phyloP scores from a whole-genome alignment of 495 filamentous ascomycete species.

The Poronia punctata region DNA sequence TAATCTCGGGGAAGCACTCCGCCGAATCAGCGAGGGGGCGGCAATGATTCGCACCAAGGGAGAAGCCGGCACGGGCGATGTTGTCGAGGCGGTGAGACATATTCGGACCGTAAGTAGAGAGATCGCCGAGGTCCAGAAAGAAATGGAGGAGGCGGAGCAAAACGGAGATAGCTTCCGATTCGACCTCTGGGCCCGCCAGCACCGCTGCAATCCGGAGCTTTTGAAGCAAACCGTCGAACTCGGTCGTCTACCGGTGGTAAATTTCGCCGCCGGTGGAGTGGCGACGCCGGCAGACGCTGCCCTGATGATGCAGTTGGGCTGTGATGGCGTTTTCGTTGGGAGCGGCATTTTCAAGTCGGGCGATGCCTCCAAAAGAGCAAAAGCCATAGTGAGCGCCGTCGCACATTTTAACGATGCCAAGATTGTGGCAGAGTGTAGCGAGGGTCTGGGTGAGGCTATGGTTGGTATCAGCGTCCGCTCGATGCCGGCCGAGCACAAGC shows the following conservation, averaged over 20 bases:
- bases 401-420: constrained; percentile 84
- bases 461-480: constrained; percentile 78
- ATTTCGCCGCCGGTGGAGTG: constrained; percentile 96
- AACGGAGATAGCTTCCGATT: constrained; percentile 56
- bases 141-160: constrained; percentile 46
- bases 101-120: constrained; percentile 84
- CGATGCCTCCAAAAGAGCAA: constrained; percentile 76
- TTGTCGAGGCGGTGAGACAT: constrained; percentile 94
- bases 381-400: constrained; percentile 90
- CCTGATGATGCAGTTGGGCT: constrained; percentile 98
- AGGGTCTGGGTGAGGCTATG: constrained; percentile 90
- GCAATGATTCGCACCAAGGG: constrained; percentile 99
- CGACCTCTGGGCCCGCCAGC: constrained; percentile 69
- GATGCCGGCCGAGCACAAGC: constrained; percentile 68
- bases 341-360: constrained; percentile 96
- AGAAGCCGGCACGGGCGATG: constrained; percentile 95
- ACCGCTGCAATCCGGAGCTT: constrained; percentile 67
- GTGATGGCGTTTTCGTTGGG: constrained; percentile 96
- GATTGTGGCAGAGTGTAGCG: constrained; percentile 78
- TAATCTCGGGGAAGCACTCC: constrained; percentile 88
- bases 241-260: constrained; percentile 87
- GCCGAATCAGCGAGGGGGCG: constrained; percentile 87
- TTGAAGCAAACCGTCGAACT: constrained; percentile 81
- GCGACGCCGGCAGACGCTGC: constrained; percentile 96
- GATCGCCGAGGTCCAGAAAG: constrained; percentile 66